A percentile compares a stretch with the other conserved stretches of the same genome.
phyloP scores from a whole-genome alignment of 2,329 filamentous ascomycete genomes.

The Cytospora leucostoma region DNA sequence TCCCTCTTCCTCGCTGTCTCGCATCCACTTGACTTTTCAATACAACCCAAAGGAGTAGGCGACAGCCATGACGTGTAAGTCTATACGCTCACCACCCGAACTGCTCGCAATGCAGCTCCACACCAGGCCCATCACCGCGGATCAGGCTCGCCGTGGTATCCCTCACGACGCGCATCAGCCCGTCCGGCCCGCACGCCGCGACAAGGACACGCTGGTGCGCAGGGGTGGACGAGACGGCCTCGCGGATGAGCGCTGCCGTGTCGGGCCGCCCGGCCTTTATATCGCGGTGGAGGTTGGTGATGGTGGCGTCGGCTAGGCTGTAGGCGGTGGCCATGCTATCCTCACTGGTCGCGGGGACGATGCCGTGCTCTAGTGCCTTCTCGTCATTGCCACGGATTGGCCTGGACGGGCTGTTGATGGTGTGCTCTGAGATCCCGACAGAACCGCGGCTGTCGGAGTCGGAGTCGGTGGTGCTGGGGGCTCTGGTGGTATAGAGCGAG shows the following conservation, averaged over 20 bases:
- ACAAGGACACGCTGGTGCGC: conserved; percentile 45
- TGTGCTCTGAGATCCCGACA: conserved; percentile 25
- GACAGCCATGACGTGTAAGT: not conserved
- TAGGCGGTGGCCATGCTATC: conserved; percentile 10
- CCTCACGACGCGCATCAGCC: conserved; percentile 47
- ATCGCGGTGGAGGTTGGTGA: conserved; percentile 30
- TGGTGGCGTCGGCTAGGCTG: conserved; percentile 12
- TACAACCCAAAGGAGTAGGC: not conserved
- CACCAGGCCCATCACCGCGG: conserved; percentile 45
- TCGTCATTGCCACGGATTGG: conserved; percentile 28
- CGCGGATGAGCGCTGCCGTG: conserved; percentile 41
- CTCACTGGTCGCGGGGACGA: conserved; percentile 2
- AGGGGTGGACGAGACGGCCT: conserved; percentile 39
- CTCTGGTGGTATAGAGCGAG: conserved; percentile 42
- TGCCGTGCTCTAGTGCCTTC: conserved; percentile 24
- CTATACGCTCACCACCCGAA: conserved; percentile 44
- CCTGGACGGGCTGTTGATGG: conserved; percentile 15
- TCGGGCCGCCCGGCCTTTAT: conserved; percentile 46
- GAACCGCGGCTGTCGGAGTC: conserved; percentile 19
- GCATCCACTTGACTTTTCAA: too few relatives aligned
- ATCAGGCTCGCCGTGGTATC: conserved; percentile 48
- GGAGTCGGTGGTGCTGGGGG: conserved; percentile 9
- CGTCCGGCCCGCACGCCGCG: conserved; percentile 50
- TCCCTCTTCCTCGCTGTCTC: too few relatives aligned
- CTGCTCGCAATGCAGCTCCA: conserved; percentile 55